Evolutionary conservation across 345 rosid species (phyloP).

Genomic region (Trapa incisa): DNA sequence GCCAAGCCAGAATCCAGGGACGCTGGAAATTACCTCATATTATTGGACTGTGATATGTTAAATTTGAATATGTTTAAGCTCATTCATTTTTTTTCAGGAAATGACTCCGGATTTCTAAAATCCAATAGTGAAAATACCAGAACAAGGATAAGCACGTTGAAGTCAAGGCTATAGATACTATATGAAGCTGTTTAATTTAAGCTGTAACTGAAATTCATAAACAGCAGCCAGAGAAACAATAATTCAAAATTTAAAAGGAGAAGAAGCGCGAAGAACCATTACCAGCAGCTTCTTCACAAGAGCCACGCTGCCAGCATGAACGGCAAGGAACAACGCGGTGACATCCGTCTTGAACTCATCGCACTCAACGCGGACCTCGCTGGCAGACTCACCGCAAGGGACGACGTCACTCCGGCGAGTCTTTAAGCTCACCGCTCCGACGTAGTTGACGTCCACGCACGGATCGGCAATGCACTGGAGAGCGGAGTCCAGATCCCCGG

Average conservation of each 20-base stretch:
- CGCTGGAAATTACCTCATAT: neutral
- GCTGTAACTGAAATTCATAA: neutral
- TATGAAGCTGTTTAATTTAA: neutral
- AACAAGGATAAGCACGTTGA: neutral
- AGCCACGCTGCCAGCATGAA: slow-evolving; percentile 56
- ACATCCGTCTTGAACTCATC: slow-evolving; percentile 93
- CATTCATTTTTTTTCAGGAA: slow-evolving; percentile 1
- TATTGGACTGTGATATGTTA: neutral
- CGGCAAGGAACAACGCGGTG: slow-evolving; percentile 82
- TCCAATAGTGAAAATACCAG: neutral
- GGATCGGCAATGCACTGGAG: slow-evolving; percentile 57
- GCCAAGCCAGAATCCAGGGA: neutral
- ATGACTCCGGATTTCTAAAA: slow-evolving; percentile 4
- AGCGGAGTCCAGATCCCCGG: slow-evolving; percentile 54
- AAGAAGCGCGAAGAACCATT: slow-evolving; percentile 8
- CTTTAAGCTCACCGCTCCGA: slow-evolving; percentile 67
- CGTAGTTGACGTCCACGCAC: slow-evolving; percentile 71
- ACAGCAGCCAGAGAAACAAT: neutral
- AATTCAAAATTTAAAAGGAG: neutral
- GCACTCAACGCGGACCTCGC: slow-evolving; percentile 49
- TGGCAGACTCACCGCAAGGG: slow-evolving; percentile 45
- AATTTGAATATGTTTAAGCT: neutral
- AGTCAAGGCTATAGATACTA: no score
- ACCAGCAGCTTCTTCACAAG: slow-evolving; percentile 83
- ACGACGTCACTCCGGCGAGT: slow-evolving; percentile 59